Percentiles rank a stretch among this genome's conserved stretches.
phyloP scores from a whole-genome alignment of 2,329 filamentous ascomycete species.

The Phaeosphaeriaceae sp. region DNA sequence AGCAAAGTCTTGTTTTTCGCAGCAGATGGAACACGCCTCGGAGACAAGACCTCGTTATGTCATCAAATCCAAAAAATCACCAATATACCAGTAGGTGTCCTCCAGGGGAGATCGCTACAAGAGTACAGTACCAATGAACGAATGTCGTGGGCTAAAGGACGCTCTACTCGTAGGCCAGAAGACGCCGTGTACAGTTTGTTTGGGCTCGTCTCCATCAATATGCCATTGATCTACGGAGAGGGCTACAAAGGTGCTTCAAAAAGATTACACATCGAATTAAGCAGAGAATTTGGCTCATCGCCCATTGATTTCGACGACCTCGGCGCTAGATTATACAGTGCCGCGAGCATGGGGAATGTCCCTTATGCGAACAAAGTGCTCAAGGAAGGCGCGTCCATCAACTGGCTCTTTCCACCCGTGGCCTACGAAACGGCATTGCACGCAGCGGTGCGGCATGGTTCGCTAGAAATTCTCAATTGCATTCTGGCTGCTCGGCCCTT shows the following conservation, averaged over 20 bases:
- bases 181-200: slow-evolving; percentile 19
- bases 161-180: slow-evolving; percentile 23
- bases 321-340: too few species aligned
- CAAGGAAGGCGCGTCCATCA: too few species aligned
- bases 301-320: too few species aligned
- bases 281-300: too few species aligned
- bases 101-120: slow-evolving; percentile 3
- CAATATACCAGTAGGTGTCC: slow-evolving; percentile 7
- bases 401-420: too few species aligned
- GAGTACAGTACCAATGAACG: slow-evolving; percentile 16
- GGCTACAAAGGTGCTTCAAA: slow-evolving; percentile 21
- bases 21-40: slow-evolving; percentile 7
- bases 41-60: slow-evolving; percentile 7
- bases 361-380: too few species aligned
- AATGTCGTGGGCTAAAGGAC: slow-evolving; percentile 17
- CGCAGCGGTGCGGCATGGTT: too few species aligned
- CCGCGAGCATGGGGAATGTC: too few species aligned
- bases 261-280: slow-evolving; percentile 3
- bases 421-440: too few species aligned
- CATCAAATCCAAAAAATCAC: slow-evolving; percentile 10
- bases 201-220: slow-evolving; percentile 15
- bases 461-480: too few species aligned
- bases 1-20: slow-evolving; percentile 21
- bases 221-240: slow-evolving; percentile 34
- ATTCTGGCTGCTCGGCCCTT: too few species aligned